Evolutionary conservation across 2,329 filamentous ascomycete species (phyloP), one percentile per base, ranked within the genome.

Genomic region (Pseudocercospora crystallina): DNA sequence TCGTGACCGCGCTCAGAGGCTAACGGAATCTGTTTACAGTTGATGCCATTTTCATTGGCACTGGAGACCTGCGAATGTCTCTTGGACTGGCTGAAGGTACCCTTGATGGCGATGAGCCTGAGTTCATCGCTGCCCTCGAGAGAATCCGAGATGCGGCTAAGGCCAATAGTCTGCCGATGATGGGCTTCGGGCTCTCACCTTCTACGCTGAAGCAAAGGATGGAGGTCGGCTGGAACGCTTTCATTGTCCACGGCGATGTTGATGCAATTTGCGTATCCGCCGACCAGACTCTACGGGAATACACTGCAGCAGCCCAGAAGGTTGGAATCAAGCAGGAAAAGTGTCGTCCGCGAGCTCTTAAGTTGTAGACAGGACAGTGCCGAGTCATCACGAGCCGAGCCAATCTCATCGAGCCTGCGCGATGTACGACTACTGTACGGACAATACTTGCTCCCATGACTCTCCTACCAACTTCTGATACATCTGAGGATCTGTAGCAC

Each of bases 281-380:
- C 15, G 15, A 15, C 15, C 14, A 34, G 26, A 32, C 32, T 31
- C 32, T 47, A 17, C 17, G 38, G 41, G 13, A 33, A 30, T 44
- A 32, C 29, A 35, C 56, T 50, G 13, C 77, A 70, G 56, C 87
- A 84, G 61, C 76, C n/a, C n/a, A 36, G 9, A 36, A n/a, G n/a
- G n/a, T n/a, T n/a, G n/a, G n/a, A n/a, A n/a, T n/a, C n/a, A n/a
- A n/a, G n/a, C n/a, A n/a, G n/a, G n/a, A n/a, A n/a, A n/a, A n/a
- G n/a, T n/a, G n/a, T n/a, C n/a, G n/a, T n/a, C n/a, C n/a, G n/a
- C n/a, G n/a, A n/a, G n/a, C n/a, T n/a, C n/a, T n/a, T n/a, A n/a
- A n/a, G n/a, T n/a, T n/a, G n/a, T n/a, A n/a, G n/a, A n/a, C n/a
- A n/a, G n/a, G n/a, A n/a, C n/a, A n/a, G n/a, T n/a, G n/a, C n/a